Evolutionary conservation across 257 asterid genomes (phyloP).

Genomic region (Craterostigma plantagineum): DNA sequence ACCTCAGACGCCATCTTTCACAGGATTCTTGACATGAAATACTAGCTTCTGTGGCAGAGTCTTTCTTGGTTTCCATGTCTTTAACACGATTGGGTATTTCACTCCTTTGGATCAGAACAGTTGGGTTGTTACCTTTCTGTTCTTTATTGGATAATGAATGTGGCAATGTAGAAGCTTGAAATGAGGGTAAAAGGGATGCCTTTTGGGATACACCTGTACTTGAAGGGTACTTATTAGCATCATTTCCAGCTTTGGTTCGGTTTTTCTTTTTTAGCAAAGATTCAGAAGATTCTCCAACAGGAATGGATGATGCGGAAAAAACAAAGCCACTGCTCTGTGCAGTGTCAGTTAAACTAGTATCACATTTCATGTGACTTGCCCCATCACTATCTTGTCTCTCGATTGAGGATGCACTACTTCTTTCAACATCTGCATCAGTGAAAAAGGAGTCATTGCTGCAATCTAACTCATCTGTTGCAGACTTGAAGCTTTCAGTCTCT

Average conservation of each 20-base stretch:
- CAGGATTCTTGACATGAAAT: constrained; percentile 76
- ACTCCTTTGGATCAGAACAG: constrained; percentile 17
- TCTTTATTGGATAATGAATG: constrained; percentile 25
- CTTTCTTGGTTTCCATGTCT: constrained; percentile 24
- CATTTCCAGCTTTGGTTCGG: constrained; percentile 23
- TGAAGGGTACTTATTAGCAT: constrained; percentile 22
- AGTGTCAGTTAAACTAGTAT: constrained; percentile 22
- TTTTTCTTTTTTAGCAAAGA: constrained; percentile 50
- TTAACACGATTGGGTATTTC: constrained; percentile 23
- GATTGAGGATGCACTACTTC: constrained; percentile 24
- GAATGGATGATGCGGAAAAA: constrained; percentile 54
- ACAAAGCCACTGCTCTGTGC: constrained; percentile 33
- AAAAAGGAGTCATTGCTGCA: constrained; percentile 47
- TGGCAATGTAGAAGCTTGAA: constrained; percentile 36
- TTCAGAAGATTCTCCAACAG: constrained; percentile 29
- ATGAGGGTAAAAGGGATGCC: constrained; percentile 22
- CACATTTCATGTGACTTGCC: constrained; percentile 19
- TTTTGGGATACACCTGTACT: constrained; percentile 24
- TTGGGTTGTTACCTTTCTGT: constrained; percentile 22
- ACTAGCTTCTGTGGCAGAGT: constrained; percentile 25
- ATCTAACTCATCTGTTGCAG: constrained; percentile 78
- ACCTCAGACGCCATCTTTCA: constrained; percentile 95
- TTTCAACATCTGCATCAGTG: constrained; percentile 57
- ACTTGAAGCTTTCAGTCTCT: constrained; percentile 80
- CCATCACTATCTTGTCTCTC: constrained; percentile 50